A percentile compares a stretch with the other conserved stretches of the same genome.
phyloP scores from a whole-genome alignment of 2,329 filamentous ascomycete genomes.

The Fusarium pseudocircinatum region DNA sequence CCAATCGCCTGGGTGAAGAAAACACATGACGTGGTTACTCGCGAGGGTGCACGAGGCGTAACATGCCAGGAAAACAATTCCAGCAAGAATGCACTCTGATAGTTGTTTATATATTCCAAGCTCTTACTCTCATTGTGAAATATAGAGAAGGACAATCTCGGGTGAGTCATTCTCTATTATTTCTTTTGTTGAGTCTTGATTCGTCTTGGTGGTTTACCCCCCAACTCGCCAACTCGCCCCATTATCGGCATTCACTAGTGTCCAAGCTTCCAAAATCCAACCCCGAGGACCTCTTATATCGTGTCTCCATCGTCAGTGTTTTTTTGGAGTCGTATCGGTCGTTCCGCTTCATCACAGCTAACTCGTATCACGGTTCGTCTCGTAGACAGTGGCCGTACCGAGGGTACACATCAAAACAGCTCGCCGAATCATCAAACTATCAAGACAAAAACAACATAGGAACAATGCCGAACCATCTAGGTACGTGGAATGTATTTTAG shows the following conservation, averaged over 20 bases:
- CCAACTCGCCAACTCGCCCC: neutral
- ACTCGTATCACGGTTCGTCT: neutral
- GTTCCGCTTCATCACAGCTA: neutral
- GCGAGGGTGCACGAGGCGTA: constrained; percentile 25
- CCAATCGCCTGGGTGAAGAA: neutral
- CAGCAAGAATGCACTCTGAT: neutral
- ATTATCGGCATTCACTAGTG: neutral
- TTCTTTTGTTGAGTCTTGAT: neutral
- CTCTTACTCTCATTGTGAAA: neutral
- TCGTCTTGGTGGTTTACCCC: neutral
- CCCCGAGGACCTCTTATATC: neutral
- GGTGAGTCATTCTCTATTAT: neutral
- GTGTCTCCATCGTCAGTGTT: neutral
- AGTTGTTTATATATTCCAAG: neutral
- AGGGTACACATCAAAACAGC: neutral
- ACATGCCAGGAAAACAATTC: constrained; percentile 13
- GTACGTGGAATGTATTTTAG: neutral
- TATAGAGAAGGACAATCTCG: neutral
- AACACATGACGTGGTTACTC: constrained; percentile 27
- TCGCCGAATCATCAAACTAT: neutral
- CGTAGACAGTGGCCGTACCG: neutral
- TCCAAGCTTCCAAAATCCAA: neutral
- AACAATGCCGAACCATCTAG: fast-evolving
- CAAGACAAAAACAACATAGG: fast-evolving
- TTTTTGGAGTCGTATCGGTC: neutral